phyloP scores from a whole-genome alignment of 768 basidiomycete species.

The Podaxis carcinomalis region DNA sequence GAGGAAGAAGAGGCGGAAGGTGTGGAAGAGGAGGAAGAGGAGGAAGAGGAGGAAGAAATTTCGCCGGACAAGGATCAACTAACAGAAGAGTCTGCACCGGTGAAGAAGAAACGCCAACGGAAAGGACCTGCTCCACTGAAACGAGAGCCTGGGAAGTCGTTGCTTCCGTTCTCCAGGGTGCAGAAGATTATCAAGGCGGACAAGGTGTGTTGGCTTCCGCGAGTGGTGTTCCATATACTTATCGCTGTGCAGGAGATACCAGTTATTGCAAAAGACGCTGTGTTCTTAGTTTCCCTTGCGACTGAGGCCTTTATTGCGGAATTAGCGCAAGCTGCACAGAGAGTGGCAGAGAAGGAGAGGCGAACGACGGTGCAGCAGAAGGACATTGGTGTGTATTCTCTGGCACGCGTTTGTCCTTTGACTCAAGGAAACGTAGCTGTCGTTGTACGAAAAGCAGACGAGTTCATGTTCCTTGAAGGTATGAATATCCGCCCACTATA shows the following conservation, averaged over 20 bases:
- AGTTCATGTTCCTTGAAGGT: conserved; percentile 81
- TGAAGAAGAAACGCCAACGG: conserved; percentile 25
- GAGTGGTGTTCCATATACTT: background rate
- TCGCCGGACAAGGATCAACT: background rate
- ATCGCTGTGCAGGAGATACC: conserved; percentile 58
- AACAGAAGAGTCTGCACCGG: conserved; percentile 7
- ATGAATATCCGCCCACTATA: conserved; percentile 7
- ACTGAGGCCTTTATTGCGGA: conserved; percentile 87
- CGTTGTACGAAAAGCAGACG: conserved; percentile 62
- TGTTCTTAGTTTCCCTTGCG: conserved; percentile 74
- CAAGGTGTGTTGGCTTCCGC: conserved; percentile 42
- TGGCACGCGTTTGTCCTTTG: background rate
- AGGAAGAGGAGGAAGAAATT: conserved; percentile 5
- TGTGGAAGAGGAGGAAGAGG: conserved; percentile 6
- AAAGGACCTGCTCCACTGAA: conserved; percentile 22
- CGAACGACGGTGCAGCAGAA: conserved; percentile 72
- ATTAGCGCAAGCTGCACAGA: conserved; percentile 67
- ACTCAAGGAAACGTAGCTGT: conserved; percentile 36
- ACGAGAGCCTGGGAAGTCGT: conserved; percentile 56
- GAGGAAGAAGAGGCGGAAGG: conserved; percentile 2
- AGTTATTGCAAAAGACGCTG: conserved; percentile 71
- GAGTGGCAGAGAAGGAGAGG: conserved; percentile 65
- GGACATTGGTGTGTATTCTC: conserved; percentile 61
- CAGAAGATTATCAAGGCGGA: conserved; percentile 87
- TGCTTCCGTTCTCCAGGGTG: conserved; percentile 73